phyloP scores from a whole-genome alignment of 1,139 yeast species.

The Pneumocystis canis region DNA sequence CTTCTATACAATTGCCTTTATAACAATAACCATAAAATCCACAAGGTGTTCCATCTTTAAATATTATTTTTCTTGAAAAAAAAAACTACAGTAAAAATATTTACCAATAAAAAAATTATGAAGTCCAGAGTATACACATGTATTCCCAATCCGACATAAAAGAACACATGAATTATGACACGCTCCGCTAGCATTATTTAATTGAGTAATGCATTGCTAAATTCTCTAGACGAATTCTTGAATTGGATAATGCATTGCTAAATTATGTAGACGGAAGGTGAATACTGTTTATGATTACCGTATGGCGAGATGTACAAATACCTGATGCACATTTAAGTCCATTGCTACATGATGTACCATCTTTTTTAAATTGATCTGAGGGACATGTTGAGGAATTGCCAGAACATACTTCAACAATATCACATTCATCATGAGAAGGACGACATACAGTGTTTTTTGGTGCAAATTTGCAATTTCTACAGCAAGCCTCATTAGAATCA shows the following conservation, averaged over 20 bases:
- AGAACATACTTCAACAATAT: conserved; percentile 26
- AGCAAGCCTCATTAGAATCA: conserved; percentile 26
- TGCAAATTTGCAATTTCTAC: conserved; percentile 24
- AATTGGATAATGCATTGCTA: conserved; percentile 19
- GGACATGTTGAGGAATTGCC: conserved; percentile 28
- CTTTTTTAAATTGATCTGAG: conserved; percentile 18
- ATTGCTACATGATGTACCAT: conserved; percentile 23
- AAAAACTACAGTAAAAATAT: conserved; percentile 11
- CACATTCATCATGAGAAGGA: conserved; percentile 26
- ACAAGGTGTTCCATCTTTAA: conserved; percentile 29
- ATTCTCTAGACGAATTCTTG: conserved; percentile 10
- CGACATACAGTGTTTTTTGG: conserved; percentile 23
- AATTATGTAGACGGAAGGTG: conserved; percentile 9
- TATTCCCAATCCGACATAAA: conserved; percentile 18
- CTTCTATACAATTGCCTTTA: conserved; percentile 24
- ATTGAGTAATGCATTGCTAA: conserved; percentile 19
- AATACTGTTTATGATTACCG: conserved; percentile 2
- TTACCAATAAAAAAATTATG: background rate
- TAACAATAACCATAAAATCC: conserved; percentile 23
- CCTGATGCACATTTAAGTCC: conserved; percentile 26
- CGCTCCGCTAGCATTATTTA: conserved; percentile 9
- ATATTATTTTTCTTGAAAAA: conserved; percentile 24
- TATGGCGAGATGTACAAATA: conserved; percentile 27
- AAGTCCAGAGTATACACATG: conserved; percentile 6
- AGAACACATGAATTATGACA: conserved; percentile 20